A percentile compares a stretch with the other conserved stretches of the same genome.
phyloP scores from a whole-genome alignment of 306 rosid species.

The Trifolium dubium region DNA sequence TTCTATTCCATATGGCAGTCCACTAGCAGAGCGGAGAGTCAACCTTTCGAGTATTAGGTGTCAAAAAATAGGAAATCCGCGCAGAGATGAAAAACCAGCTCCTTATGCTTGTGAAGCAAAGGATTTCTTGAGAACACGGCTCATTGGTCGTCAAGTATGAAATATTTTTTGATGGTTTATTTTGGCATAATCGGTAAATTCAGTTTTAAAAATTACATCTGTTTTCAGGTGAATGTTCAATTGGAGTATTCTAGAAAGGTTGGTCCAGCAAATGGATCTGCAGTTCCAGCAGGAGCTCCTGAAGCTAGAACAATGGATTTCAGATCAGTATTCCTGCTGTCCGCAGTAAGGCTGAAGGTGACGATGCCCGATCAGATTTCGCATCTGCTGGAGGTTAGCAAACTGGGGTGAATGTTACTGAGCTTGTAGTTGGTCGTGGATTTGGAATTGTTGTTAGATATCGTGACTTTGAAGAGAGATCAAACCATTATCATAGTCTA shows the following conservation, averaged over 20 bases:
- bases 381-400: constrained; percentile 56
- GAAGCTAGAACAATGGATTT: constrained; percentile 96
- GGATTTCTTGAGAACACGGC: constrained; percentile 91
- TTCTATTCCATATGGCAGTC: constrained; percentile 85
- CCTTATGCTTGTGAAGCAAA: constrained; percentile 99
- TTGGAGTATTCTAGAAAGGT: constrained; percentile 97
- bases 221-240: constrained; percentile 82
- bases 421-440: constrained; percentile 81
- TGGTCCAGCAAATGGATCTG: constrained; percentile 60
- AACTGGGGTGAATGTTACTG: constrained; percentile 75
- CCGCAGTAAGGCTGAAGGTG: constrained; percentile 71
- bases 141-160: constrained; percentile 87
- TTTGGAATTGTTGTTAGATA: constrained; percentile 91
- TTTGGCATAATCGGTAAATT: constrained; percentile 19
- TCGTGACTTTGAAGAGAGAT: constrained; percentile 98
- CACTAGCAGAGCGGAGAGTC: constrained; percentile 91
- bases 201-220: constrained; percentile 25
- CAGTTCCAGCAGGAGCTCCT: constrained; percentile 54
- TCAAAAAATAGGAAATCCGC: constrained; percentile 96
- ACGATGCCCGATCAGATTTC: constrained; percentile 57
- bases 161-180: constrained; percentile 19
- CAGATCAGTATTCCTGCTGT: constrained; percentile 77
- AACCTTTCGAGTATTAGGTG: constrained; percentile 98
- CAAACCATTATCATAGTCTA: constrained; percentile 89
- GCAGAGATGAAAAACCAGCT: constrained; percentile 97